Evolutionary conservation across 192 early-diverging fungal genomes (phyloP).

Genomic region (Spinellus fusiger): DNA sequence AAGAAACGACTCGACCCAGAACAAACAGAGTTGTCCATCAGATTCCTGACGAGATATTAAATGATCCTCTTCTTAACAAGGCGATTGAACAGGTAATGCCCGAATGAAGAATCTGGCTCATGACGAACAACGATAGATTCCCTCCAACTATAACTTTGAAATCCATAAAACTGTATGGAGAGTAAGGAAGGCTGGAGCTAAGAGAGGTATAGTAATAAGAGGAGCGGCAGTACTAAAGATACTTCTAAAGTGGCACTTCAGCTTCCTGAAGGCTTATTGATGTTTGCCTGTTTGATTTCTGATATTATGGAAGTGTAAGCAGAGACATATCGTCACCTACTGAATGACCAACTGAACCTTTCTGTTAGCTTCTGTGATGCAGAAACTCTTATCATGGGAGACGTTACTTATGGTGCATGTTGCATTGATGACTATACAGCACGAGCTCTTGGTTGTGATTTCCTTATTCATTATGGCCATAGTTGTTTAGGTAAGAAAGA

Average conservation of each 20-base stretch:
- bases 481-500: slow-evolving; percentile 73
- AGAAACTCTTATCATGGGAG: slow-evolving; percentile 95
- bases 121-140: slow-evolving; percentile 43
- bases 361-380: slow-evolving; percentile 63
- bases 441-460: slow-evolving; percentile 87
- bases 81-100: slow-evolving; percentile 64
- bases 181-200: slow-evolving; percentile 66
- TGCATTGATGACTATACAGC: slow-evolving; percentile 98
- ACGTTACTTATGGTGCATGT: slow-evolving; percentile 99
- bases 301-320: slow-evolving; percentile 83
- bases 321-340: not conserved
- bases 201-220: slow-evolving; percentile 46
- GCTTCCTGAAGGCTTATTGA: slow-evolving; percentile 94
- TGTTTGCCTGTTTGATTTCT: slow-evolving; percentile 88
- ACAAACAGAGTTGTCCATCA: slow-evolving; percentile 55
- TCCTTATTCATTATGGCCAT: slow-evolving; percentile 97
- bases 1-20: slow-evolving; percentile 20
- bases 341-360: not conserved
- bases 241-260: slow-evolving; percentile 74
- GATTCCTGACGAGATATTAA: slow-evolving; percentile 80
- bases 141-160: slow-evolving; percentile 98
- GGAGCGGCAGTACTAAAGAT: not conserved
- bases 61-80: slow-evolving; percentile 73
- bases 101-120: not conserved
- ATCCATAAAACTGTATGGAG: slow-evolving; percentile 96